A percentile compares a stretch with the other conserved stretches of the same genome.
phyloP scores from a whole-genome alignment of 2,329 filamentous ascomycete species.

The Ceratocystis eucalypticola region DNA sequence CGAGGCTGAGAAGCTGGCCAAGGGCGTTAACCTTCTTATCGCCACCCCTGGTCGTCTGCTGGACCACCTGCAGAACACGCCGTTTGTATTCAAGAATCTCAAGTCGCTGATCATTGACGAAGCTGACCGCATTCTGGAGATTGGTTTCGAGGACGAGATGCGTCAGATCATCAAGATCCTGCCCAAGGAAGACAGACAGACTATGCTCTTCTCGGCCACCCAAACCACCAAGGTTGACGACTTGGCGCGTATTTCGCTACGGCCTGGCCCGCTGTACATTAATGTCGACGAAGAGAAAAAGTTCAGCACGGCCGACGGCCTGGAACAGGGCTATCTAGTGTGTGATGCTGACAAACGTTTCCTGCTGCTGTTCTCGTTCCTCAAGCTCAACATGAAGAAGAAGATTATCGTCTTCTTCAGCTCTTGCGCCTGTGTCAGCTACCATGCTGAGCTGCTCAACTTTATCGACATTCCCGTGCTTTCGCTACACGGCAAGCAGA shows the following conservation, averaged over 20 bases:
- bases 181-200: slow-evolving; percentile 75
- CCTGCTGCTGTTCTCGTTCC: slow-evolving; percentile 82
- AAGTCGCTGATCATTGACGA: slow-evolving; percentile 91
- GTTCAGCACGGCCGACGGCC: slow-evolving; percentile 78
- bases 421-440: slow-evolving; percentile 86
- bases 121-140: slow-evolving; percentile 89
- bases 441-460: slow-evolving; percentile 88
- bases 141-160: slow-evolving; percentile 98
- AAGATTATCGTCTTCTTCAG: slow-evolving; percentile 97
- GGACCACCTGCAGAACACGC: slow-evolving; percentile 88
- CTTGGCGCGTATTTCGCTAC: slow-evolving; percentile 81
- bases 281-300: slow-evolving; percentile 87
- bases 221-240: slow-evolving; percentile 99
- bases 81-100: slow-evolving; percentile 84
- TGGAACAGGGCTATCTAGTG: slow-evolving; percentile 92
- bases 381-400: slow-evolving; percentile 77
- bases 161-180: slow-evolving; percentile 89
- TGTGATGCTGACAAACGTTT: slow-evolving; percentile 92
- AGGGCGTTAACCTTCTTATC: slow-evolving; percentile 89
- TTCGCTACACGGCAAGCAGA: slow-evolving; percentile 85
- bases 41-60: slow-evolving; percentile 85
- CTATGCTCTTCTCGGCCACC: slow-evolving; percentile 96
- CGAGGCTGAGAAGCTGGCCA: slow-evolving; percentile 84
- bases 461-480: slow-evolving; percentile 90
- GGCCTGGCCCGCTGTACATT: slow-evolving; percentile 85